Percentiles rank a stretch among this genome's conserved stretches.
Conservation (phyloP, 768 basidiomycete species). For the Bullera alba region DNA sequence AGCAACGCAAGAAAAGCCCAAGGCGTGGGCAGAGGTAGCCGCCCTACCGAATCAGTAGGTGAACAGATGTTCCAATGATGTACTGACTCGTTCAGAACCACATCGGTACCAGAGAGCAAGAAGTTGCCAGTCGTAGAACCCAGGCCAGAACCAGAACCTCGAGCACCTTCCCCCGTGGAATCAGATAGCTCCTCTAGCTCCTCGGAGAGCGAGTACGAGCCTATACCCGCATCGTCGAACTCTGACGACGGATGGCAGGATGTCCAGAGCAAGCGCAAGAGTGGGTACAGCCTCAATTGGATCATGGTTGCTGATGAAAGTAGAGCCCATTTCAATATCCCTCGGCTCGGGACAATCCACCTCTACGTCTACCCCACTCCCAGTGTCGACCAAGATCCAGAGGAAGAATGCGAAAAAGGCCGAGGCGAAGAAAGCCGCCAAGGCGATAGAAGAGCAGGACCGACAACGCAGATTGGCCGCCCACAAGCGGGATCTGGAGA, state of each 20-base stretch:
- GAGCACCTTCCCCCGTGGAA: too few relatives aligned
- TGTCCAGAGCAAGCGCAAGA: constrained; percentile 28
- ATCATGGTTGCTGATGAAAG: not conserved
- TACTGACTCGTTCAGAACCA: too few relatives aligned
- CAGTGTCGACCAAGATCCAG: constrained; percentile 26
- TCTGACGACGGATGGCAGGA: constrained; percentile 41
- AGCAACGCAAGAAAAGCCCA: too few relatives aligned
- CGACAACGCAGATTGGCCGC: constrained; percentile 20
- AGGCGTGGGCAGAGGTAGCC: too few relatives aligned
- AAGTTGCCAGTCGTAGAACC: too few relatives aligned
- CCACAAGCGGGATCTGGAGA: constrained; percentile 31
- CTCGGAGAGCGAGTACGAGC: too few relatives aligned
- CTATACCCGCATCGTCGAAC: too few relatives aligned
- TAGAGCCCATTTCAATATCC: constrained; percentile 21
- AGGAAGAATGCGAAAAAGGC: constrained; percentile 38
- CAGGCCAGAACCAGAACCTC: too few relatives aligned
- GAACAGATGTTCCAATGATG: too few relatives aligned
- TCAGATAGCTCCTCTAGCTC: too few relatives aligned
- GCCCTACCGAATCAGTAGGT: too few relatives aligned
- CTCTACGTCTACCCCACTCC: constrained; percentile 13
- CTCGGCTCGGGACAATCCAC: not conserved
- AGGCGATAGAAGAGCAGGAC: constrained; percentile 37
- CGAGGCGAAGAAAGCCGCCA: constrained; percentile 31
- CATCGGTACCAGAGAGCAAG: too few relatives aligned
- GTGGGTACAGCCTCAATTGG: constrained; percentile 12